Evolutionary conservation across 768 basidiomycete genomes (phyloP).

Genomic region (Xerocomellus amylosporus): DNA sequence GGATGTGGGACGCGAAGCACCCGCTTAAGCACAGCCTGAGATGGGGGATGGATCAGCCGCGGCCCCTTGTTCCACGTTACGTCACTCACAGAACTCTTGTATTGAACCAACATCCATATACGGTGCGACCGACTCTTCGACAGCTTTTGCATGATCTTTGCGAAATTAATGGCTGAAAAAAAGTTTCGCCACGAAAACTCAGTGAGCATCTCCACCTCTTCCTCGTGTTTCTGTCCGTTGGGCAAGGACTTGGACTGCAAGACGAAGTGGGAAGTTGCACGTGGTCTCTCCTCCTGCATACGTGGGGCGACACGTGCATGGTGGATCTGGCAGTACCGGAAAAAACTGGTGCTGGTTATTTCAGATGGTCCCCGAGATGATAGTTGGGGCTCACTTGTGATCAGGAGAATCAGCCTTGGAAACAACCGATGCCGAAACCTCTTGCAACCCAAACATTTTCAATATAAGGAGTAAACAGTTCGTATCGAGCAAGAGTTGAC

Average conservation of each 20-base stretch:
- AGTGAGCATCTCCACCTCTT: slow-evolving; percentile 88
- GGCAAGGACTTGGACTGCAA: slow-evolving; percentile 57
- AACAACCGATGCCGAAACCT: slow-evolving; percentile 79
- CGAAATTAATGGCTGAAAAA: slow-evolving; percentile 95
- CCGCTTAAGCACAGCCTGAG: slow-evolving; percentile 90
- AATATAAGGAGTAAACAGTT: slow-evolving; percentile 91
- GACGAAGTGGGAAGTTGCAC: slow-evolving; percentile 57
- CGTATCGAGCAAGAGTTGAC: slow-evolving; percentile 92
- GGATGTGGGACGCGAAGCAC: slow-evolving; percentile 93
- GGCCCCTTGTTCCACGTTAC: not conserved
- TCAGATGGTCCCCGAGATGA: not conserved
- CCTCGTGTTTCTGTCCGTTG: slow-evolving; percentile 72
- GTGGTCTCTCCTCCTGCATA: slow-evolving; percentile 61
- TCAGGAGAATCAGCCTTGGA: slow-evolving; percentile 86
- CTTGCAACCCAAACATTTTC: slow-evolving; percentile 98
- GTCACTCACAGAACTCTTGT: slow-evolving; percentile 87
- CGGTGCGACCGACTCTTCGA: slow-evolving; percentile 93
- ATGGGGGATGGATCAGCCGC: slow-evolving; percentile 18
- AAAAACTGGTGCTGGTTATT: slow-evolving; percentile 63
- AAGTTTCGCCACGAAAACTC: slow-evolving; percentile 99
- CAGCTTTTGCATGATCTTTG: slow-evolving; percentile 96
- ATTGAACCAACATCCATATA: slow-evolving; percentile 94
- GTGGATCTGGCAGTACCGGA: slow-evolving; percentile 85
- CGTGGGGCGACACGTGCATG: slow-evolving; percentile 66
- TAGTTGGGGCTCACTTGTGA: slow-evolving; percentile 57